Conservation (phyloP, 805 yeast genomes). For the Candida ulmi region DNA sequence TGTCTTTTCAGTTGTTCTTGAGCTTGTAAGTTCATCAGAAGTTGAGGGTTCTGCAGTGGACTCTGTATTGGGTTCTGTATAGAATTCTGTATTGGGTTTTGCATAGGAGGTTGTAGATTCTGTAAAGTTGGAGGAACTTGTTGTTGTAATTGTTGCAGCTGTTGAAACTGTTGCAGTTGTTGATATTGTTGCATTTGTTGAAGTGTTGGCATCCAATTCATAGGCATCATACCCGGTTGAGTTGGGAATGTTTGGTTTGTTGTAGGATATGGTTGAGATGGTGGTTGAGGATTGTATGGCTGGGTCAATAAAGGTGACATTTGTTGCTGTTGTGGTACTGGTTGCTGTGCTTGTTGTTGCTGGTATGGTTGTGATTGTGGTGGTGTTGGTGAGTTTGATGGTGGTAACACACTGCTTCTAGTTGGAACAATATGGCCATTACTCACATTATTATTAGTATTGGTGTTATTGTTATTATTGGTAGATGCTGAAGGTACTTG, state of each 20-base stretch:
- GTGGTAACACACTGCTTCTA: not conserved
- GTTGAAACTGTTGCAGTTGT: not conserved
- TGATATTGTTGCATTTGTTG: not conserved
- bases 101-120: slow-evolving; percentile 1
- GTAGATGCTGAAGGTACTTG: too few relatives aligned
- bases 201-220: slow-evolving; percentile 1
- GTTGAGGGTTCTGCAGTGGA: too few relatives aligned
- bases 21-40: not conserved
- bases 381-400: not conserved
- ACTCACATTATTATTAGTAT: too few relatives aligned
- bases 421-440: not conserved
- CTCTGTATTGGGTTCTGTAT: too few relatives aligned
- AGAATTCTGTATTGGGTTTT: too few relatives aligned
- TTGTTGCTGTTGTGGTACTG: not conserved
- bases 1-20: not conserved
- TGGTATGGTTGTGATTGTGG: not conserved
- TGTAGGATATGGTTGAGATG: too few relatives aligned
- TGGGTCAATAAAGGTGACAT: not conserved
- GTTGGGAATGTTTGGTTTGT: too few relatives aligned
- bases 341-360: not conserved
- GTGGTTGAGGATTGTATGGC: not conserved
- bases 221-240: too few relatives aligned
- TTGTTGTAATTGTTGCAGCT: not conserved
- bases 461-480: too few relatives aligned
- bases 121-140: too few relatives aligned